Conservation (phyloP, 2,329 filamentous ascomycete species). For the Alternaria sp. region DNA sequence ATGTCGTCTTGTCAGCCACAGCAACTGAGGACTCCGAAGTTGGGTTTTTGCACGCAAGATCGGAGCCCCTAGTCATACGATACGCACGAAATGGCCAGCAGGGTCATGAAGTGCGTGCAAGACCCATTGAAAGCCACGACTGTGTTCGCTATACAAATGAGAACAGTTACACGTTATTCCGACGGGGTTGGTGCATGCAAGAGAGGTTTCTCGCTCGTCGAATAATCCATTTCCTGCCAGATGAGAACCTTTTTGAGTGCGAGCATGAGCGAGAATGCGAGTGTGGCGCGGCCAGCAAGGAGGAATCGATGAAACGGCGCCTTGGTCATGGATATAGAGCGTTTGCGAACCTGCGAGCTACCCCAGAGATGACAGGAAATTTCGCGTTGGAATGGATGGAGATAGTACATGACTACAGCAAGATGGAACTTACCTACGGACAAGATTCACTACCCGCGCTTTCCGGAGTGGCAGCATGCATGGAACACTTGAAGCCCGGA, state of each 20-base stretch:
- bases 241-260: neutral
- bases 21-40: neutral
- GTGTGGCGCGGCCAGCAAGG: neutral
- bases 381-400: neutral
- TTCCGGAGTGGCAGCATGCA: neutral
- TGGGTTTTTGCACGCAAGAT: neutral
- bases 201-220: neutral
- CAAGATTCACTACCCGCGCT: fast-evolving
- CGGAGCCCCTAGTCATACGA: too few relatives aligned
- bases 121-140: neutral
- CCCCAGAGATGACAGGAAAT: neutral
- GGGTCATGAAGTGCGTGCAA: neutral
- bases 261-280: neutral
- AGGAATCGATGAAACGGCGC: fast-evolving
- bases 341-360: neutral
- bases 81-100: too few relatives aligned
- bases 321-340: fast-evolving
- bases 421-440: neutral
- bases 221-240: neutral
- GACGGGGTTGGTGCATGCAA: neutral
- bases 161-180: neutral
- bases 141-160: fast-evolving
- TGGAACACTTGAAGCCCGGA: neutral
- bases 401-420: fast-evolving
- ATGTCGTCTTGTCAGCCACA: neutral